phyloP scores from a whole-genome alignment of 2,329 filamentous ascomycete species.

The Cadophora malorum region DNA sequence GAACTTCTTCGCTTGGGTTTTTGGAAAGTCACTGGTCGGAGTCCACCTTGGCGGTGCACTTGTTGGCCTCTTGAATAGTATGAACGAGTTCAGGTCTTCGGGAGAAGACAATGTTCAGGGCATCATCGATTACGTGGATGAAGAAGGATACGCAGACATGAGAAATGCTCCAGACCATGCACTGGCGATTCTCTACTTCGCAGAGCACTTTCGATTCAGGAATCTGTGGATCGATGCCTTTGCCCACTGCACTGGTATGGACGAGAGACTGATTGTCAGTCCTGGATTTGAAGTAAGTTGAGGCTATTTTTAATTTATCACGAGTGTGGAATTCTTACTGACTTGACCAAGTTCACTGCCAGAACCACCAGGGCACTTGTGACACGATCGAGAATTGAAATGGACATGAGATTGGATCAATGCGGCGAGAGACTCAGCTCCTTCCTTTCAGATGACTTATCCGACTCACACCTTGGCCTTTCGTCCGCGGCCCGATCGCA shows the following conservation, averaged over 20 bases:
- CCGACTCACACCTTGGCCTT: conserved; percentile 69
- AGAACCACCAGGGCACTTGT: conserved; percentile 68
- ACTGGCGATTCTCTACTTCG: conserved; percentile 69
- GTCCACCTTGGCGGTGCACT: conserved; percentile 68
- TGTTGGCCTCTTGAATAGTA: conserved; percentile 67
- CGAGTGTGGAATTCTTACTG: conserved; percentile 6
- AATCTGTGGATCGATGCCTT: conserved; percentile 78
- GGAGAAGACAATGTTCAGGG: conserved; percentile 64
- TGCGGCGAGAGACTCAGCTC: conserved; percentile 64
- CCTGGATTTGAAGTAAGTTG: conserved; percentile 66
- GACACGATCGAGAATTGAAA: conserved; percentile 65
- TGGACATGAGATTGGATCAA: conserved; percentile 67
- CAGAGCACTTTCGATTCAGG: conserved; percentile 67
- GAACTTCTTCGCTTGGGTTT: conserved; percentile 78
- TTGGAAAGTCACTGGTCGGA: conserved; percentile 70
- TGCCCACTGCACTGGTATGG: conserved; percentile 81
- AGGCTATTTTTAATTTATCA: neutral
- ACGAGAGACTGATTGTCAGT: conserved; percentile 60
- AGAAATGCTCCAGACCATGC: conserved; percentile 71
- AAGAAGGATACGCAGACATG: conserved; percentile 73
- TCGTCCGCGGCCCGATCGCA: conserved; percentile 66
- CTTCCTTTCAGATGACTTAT: conserved; percentile 76
- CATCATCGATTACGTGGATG: conserved; percentile 69
- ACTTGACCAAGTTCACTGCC: conserved; percentile 52
- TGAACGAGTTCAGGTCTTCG: conserved; percentile 64